These are phyloP conservation scores for Ailanthus altissimus DNA, from an alignment of 345 rosid genomes.

Conservation along the genomic window DNA sequence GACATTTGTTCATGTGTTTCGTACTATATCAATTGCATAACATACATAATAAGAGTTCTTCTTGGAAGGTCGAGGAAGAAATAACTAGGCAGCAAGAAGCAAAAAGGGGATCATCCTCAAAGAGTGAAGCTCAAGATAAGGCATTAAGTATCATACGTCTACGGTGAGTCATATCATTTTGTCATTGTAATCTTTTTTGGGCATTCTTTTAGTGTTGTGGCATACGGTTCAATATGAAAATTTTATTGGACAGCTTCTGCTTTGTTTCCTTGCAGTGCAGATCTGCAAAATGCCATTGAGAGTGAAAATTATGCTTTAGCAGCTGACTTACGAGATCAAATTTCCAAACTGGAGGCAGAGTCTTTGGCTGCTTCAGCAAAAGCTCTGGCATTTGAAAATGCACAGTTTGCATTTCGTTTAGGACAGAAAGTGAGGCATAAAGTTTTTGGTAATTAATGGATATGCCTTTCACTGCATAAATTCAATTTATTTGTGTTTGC, in stretches of 20 bases:
- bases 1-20: constrained; percentile 4
- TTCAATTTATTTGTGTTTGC: not conserved
- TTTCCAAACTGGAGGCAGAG: constrained; percentile 80
- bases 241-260: constrained; percentile 11
- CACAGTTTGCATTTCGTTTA: constrained; percentile 75
- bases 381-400: constrained; percentile 79
- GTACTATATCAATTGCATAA: constrained; percentile 13
- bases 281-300: constrained; percentile 80
- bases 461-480: constrained; percentile 13
- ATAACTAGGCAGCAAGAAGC: constrained; percentile 61
- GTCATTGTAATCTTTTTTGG: not conserved
- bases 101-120: constrained; percentile 78
- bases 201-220: not conserved
- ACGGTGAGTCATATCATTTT: constrained; percentile 49
- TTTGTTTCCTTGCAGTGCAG: constrained; percentile 58
- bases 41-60: constrained; percentile 24
- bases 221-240: not conserved
- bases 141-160: constrained; percentile 68
- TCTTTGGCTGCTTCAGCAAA: constrained; percentile 84
- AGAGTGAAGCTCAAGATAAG: constrained; percentile 97
- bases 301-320: constrained; percentile 76
- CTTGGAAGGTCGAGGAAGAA: constrained; percentile 82
- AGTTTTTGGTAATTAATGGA: constrained; percentile 51
- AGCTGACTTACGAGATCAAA: constrained; percentile 70
- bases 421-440: constrained; percentile 93